phyloP scores from a whole-genome alignment of 1,284 basidiomycete species.

The Sphaerobolus stellatus region DNA sequence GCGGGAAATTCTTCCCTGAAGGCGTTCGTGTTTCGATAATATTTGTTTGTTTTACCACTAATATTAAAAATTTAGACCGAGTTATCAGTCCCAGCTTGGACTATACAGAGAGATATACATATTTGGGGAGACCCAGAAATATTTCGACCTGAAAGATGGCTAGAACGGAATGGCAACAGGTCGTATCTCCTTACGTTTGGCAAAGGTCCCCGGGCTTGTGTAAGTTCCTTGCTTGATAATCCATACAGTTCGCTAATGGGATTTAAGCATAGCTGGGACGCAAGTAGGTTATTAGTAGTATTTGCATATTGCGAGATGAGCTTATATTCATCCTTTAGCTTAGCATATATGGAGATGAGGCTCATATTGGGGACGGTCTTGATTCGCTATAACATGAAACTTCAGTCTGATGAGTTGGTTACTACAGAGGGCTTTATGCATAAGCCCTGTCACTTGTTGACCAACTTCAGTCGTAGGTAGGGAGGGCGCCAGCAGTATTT shows the following conservation, averaged over 20 bases:
- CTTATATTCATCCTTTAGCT: constrained; percentile 18
- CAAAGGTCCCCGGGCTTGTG: constrained; percentile 36
- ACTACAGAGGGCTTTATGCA: constrained; percentile 32
- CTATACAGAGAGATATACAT: constrained; percentile 43
- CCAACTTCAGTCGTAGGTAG: too few species aligned
- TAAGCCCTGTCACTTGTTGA: too few species aligned
- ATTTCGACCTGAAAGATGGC: constrained; percentile 49
- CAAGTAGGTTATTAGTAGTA: constrained; percentile 4
- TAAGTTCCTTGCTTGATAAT: constrained; percentile 13
- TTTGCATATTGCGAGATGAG: background rate
- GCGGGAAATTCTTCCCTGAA: constrained; percentile 26
- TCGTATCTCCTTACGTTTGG: constrained; percentile 39
- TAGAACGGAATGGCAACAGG: too few species aligned
- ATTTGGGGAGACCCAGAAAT: constrained; percentile 48
- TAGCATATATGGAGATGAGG: constrained; percentile 36
- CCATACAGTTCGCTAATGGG: background rate
- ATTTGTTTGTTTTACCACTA: background rate
- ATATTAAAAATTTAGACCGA: constrained; percentile 23
- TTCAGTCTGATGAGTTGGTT: constrained; percentile 21
- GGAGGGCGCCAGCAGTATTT: too few species aligned
- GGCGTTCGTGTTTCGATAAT: constrained; percentile 21
- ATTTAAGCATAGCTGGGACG: constrained; percentile 26
- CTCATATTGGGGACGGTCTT: constrained; percentile 35
- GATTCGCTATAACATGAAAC: constrained; percentile 32
- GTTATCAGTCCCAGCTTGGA: constrained; percentile 40